These are phyloP conservation scores for Penicillium brasilianum DNA, from an alignment of 2,329 filamentous ascomycete genomes.

Conservation along the genomic window DNA sequence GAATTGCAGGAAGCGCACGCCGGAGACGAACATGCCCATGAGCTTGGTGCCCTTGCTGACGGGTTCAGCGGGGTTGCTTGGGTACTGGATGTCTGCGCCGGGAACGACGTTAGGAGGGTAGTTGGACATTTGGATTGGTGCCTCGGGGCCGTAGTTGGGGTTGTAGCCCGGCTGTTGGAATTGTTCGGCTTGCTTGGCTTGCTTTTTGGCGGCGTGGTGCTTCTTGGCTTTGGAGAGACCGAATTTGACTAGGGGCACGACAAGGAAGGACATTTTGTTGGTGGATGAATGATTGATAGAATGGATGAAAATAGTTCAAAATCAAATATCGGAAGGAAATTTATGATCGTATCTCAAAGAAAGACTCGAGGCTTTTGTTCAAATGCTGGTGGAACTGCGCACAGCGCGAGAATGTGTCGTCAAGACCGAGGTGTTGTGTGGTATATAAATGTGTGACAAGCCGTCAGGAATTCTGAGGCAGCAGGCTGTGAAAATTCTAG, in stretches of 20 bases:
- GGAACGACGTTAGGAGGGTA: slow-evolving; percentile 28
- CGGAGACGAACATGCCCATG: slow-evolving; percentile 30
- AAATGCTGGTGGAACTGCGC: background rate
- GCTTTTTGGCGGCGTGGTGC: slow-evolving; percentile 35
- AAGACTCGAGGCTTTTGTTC: background rate
- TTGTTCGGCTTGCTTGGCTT: slow-evolving; percentile 23
- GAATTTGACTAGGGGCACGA: slow-evolving; percentile 36
- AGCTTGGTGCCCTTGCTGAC: slow-evolving; percentile 16
- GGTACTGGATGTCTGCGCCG: slow-evolving; percentile 24
- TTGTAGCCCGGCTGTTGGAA: slow-evolving; percentile 23
- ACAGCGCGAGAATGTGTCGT: background rate
- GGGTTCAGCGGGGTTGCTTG: slow-evolving; percentile 18
- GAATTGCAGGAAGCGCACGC: slow-evolving; percentile 77
- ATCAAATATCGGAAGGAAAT: background rate
- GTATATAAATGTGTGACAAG: background rate
- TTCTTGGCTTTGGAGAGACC: slow-evolving; percentile 40
- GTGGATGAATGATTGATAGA: slow-evolving; percentile 11
- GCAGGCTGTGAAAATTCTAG: background rate
- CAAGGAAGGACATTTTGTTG: slow-evolving; percentile 36
- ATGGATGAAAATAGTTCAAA: background rate
- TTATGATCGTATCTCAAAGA: background rate
- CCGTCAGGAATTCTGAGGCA: background rate
- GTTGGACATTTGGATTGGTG: slow-evolving; percentile 25
- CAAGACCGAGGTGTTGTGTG: background rate
- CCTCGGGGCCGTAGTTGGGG: slow-evolving; percentile 21